Evolutionary conservation across 257 asterid species (phyloP).

Genomic region (Scutellaria galericulata): DNA sequence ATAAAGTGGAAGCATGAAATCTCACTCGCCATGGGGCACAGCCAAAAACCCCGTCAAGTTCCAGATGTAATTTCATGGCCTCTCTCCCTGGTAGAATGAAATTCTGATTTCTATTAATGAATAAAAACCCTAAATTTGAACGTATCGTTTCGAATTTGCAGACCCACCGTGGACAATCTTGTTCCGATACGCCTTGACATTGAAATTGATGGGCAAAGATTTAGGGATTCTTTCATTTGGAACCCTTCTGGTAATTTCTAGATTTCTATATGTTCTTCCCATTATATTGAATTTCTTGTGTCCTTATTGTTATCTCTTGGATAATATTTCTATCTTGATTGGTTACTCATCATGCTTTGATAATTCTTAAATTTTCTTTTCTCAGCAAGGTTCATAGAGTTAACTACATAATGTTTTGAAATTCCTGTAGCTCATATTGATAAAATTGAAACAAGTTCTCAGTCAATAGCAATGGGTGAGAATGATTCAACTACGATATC

Average conservation of each 20-base stretch:
- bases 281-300: background rate
- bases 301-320: conserved; percentile 9
- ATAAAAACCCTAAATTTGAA: background rate
- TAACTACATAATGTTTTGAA: conserved; percentile 1
- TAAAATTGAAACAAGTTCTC: conserved; percentile 14
- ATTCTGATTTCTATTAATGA: background rate
- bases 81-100: conserved; percentile 3
- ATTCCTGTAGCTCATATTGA: background rate
- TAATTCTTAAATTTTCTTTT: background rate
- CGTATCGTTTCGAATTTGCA: conserved; percentile 36
- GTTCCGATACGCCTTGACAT: conserved; percentile 89
- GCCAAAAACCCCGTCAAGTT: conserved; percentile 83
- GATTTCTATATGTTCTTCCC: conserved; percentile 6
- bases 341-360: conserved; percentile 3
- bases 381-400: background rate
- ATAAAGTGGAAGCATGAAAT: conserved; percentile 56
- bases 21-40: conserved; percentile 70
- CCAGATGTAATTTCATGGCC: conserved; percentile 58
- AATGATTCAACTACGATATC: background rate
- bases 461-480: background rate
- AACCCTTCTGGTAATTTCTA: conserved; percentile 76
- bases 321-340: background rate
- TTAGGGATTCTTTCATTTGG: conserved; percentile 87
- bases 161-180: conserved; percentile 90
- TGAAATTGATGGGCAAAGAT: conserved; percentile 87